A percentile compares a stretch with the other conserved stretches of the same genome.
Conservation (phyloP, 768 basidiomycete genomes). For the Sporobolomyces pararoseus region DNA sequence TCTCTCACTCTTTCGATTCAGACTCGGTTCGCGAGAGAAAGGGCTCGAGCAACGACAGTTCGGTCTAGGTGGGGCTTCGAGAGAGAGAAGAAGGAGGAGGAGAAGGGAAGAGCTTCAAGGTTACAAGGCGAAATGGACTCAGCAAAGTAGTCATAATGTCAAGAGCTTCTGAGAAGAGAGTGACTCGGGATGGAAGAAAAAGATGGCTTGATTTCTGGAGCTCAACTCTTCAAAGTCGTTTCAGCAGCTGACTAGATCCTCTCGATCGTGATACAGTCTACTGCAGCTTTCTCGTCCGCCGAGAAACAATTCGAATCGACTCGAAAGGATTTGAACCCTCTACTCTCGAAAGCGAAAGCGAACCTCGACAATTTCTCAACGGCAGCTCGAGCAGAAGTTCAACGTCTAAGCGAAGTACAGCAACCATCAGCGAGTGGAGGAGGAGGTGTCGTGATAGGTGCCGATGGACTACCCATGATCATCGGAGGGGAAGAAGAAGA, state of each 20-base stretch:
- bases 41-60: background rate
- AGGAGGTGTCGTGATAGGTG: constrained; percentile 30
- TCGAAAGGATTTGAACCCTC: constrained; percentile 34
- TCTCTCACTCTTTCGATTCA: background rate
- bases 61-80: background rate
- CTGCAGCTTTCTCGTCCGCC: constrained; percentile 11
- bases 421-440: background rate
- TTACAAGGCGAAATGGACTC: too few species aligned
- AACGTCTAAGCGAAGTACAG: constrained; percentile 22
- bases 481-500: constrained; percentile 5
- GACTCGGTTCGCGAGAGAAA: background rate
- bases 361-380: constrained; percentile 30
- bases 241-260: background rate
- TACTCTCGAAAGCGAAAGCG: constrained; percentile 32
- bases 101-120: too few species aligned
- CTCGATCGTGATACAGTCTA: background rate
- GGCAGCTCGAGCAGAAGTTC: constrained; percentile 35
- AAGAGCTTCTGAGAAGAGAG: too few species aligned
- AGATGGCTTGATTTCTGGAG: background rate
- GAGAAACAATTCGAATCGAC: constrained; percentile 34
- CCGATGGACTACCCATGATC: constrained; percentile 37
- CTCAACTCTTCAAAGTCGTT: too few species aligned
- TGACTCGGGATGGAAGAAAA: background rate
- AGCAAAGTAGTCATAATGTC: too few species aligned
- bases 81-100: background rate